These are phyloP conservation scores for Ogataea trehalophila DNA, from an alignment of 805 yeast genomes.

Conservation along the genomic window DNA sequence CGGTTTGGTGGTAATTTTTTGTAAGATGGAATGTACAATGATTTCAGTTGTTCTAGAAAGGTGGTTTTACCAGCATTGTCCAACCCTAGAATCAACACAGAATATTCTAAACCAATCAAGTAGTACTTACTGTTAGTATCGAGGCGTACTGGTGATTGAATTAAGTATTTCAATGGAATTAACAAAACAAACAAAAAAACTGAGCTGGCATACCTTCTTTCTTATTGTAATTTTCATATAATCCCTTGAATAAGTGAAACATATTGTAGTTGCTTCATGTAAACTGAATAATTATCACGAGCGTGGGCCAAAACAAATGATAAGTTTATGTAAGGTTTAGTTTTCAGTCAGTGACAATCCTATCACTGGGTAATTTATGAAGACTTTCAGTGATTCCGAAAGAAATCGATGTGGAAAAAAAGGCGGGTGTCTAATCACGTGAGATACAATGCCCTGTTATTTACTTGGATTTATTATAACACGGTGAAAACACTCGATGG, in stretches of 20 bases:
- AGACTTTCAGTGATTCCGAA: too few relatives aligned
- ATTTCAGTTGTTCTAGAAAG: constrained; percentile 61
- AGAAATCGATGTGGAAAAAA: too few relatives aligned
- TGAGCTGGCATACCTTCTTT: constrained; percentile 38
- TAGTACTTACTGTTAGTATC: too few relatives aligned
- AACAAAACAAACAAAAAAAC: neutral
- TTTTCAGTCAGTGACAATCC: too few relatives aligned
- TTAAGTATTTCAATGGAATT: neutral
- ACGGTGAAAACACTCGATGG: too few relatives aligned
- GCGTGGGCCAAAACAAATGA: too few relatives aligned
- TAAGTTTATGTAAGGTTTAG: too few relatives aligned
- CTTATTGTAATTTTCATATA: constrained; percentile 53
- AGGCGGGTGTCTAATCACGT: too few relatives aligned
- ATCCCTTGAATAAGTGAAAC: constrained; percentile 65
- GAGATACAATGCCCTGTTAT: too few relatives aligned
- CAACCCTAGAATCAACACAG: constrained; percentile 77
- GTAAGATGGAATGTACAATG: constrained; percentile 42
- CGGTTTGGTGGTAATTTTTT: constrained; percentile 49
- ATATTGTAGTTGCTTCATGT: constrained; percentile 28
- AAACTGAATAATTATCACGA: neutral
- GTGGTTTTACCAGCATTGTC: constrained; percentile 97
- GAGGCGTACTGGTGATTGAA: too few relatives aligned
- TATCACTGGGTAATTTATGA: too few relatives aligned
- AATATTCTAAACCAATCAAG: constrained; percentile 43
- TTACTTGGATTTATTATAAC: too few relatives aligned